Evolutionary conservation across 371 early-diverging fungal species (phyloP).

Genomic region (Mucor mucedo): DNA sequence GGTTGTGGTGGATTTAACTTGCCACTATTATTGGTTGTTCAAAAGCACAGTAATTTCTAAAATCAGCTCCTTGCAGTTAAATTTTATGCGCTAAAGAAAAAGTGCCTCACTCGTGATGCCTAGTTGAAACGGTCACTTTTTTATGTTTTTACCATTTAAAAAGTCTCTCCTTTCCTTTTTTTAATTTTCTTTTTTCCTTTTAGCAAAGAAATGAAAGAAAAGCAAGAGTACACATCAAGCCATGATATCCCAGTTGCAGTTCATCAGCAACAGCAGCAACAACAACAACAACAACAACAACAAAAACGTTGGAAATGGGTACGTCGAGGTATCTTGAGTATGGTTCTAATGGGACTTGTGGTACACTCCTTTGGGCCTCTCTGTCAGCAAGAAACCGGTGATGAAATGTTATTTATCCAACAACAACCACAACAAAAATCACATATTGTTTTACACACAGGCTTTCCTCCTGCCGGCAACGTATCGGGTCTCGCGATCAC

Average conservation of each 20-base stretch:
- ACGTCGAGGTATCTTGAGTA: slow-evolving; percentile 31
- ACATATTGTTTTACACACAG: slow-evolving; percentile 38
- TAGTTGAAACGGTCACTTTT: not conserved
- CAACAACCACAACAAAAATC: slow-evolving; percentile 11
- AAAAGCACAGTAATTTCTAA: too few species aligned
- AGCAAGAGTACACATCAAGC: slow-evolving; percentile 1
- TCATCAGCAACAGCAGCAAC: not conserved
- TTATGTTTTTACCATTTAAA: not conserved
- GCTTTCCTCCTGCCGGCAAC: slow-evolving; percentile 39
- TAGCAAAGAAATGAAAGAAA: slow-evolving; percentile 5
- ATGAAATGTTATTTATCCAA: slow-evolving; percentile 2
- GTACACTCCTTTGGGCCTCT: slow-evolving; percentile 1
- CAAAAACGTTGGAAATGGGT: slow-evolving; percentile 36
- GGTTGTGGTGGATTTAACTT: too few species aligned
- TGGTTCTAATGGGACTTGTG: slow-evolving; percentile 13
- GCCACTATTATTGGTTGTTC: too few species aligned
- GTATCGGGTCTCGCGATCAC: slow-evolving; percentile 28
- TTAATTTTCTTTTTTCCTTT: not conserved
- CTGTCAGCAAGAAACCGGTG: not conserved
- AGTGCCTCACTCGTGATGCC: too few species aligned
- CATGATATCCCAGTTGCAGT: not conserved
- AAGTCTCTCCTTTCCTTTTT: not conserved
- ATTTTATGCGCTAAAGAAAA: too few species aligned
- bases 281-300: not conserved
- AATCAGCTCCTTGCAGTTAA: too few species aligned